Evolutionary conservation across 768 basidiomycete genomes (phyloP), one percentile per base, ranked within the genome.

Genomic region (Russula lepida): DNA sequence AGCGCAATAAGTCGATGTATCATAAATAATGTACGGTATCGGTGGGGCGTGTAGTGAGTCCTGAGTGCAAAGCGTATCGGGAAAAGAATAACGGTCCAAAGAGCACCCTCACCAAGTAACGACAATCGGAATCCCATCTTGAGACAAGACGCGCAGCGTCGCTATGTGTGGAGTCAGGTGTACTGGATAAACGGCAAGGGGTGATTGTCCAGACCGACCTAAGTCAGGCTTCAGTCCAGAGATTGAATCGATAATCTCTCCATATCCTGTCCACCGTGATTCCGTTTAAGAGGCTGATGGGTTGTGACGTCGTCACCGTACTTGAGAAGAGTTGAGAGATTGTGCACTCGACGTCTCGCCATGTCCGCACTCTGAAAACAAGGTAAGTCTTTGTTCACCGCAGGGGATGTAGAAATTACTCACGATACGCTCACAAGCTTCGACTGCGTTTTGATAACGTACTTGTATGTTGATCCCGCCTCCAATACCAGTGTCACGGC

Each of bases 401-500:
- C 43, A 39, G 37, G 28, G 49, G 2, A 28, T 6, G 48, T 28
- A 25, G 41, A 43, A n/a, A 30, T 21, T 46, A 75, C 84, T 68
- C 72, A 87, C 86, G 84, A 85, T 72, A 88, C 79, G 69, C 84
- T 83, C 60, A 80, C 84, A 30, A 87, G 85, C 68, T 82, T 84
- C 53, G 81, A 79, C 64, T 77, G 79, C 63, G 78, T 78, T 71
- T 86, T 87, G 60, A 88, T 74, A 37, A 83, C 84, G 70, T 88
- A 87, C 68, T 80, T 79, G 75, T 88, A 88, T 41, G 82, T 73
- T 23, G 79, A 78, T 6, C 86, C 86, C 21, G 86, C 84, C 67
- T 86, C 84, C 64, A 88, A 78, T 62, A 88, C 78, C 60, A 87
- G 77, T 33, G 84, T 83, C 58, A 88, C 74, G 46, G 78, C 80